Percentiles rank a stretch among this genome's conserved stretches.
Conservation (phyloP, 2,329 filamentous ascomycete genomes). For the Hortaea werneckii region DNA sequence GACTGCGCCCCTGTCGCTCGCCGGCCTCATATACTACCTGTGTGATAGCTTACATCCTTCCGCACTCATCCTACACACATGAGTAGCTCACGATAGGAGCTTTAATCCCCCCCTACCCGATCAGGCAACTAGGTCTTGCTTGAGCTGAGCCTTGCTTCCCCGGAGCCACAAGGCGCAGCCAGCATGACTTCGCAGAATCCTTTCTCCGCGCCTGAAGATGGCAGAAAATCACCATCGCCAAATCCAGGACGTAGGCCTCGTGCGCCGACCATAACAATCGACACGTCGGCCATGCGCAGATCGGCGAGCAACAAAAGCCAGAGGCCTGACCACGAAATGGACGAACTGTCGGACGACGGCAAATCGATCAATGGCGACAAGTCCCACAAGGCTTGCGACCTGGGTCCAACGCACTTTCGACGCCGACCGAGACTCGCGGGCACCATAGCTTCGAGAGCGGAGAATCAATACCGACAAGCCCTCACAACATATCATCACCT, state of each 20-base stretch:
- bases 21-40: background rate
- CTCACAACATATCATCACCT: conserved; percentile 58
- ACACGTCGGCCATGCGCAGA: conserved; percentile 39
- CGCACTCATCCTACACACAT: conserved; percentile 1
- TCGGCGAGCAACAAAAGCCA: conserved; percentile 24
- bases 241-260: conserved; percentile 19
- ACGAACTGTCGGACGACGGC: conserved; percentile 23
- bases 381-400: conserved; percentile 9
- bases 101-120: background rate
- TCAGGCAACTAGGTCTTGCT: background rate
- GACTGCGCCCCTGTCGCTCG: background rate
- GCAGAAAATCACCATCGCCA: conserved; percentile 6
- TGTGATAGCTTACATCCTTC: background rate
- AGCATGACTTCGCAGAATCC: conserved; percentile 1
- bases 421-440: conserved; percentile 41
- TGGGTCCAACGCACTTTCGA: conserved; percentile 8
- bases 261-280: conserved; percentile 43
- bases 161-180: background rate
- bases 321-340: conserved; percentile 17
- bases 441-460: conserved; percentile 53
- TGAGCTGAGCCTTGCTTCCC: background rate
- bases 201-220: background rate
- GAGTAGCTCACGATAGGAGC: background rate
- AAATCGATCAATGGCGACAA: conserved; percentile 10
- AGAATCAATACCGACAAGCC: conserved; percentile 55